These are phyloP conservation scores for Straminergon stramineum DNA, from an alignment of 225 moss, liverwort and hornwort genomes.

Conservation along the genomic window DNA sequence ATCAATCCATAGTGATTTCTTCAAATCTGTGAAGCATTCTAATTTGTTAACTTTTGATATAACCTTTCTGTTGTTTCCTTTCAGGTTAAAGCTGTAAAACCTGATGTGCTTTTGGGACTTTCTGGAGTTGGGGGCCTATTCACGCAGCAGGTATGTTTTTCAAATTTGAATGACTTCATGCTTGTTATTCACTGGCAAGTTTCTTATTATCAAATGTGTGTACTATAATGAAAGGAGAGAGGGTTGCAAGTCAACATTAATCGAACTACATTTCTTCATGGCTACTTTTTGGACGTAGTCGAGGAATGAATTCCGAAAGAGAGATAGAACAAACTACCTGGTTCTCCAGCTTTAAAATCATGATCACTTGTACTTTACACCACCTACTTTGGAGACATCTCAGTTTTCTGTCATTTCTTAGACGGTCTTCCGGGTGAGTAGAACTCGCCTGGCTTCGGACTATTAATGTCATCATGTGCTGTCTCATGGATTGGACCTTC, in stretches of 20 bases:
- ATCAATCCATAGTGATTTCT: not conserved
- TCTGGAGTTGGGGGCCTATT: constrained; percentile 91
- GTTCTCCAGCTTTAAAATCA: not conserved
- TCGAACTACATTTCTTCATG: not conserved
- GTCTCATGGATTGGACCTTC: not conserved
- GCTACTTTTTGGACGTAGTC: not conserved
- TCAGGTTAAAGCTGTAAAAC: constrained; percentile 70
- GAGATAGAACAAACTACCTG: not conserved
- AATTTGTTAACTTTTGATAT: not conserved
- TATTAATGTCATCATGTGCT: not conserved
- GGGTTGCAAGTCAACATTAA: not conserved
- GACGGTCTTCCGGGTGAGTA: not conserved
- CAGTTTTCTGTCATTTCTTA: not conserved
- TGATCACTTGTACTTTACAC: not conserved
- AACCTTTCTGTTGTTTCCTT: not conserved
- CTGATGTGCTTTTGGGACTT: constrained; percentile 88
- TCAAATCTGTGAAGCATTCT: not conserved
- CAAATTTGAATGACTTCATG: not conserved
- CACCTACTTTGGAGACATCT: not conserved
- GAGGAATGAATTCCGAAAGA: not conserved
- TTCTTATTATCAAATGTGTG: not conserved
- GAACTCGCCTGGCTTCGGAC: not conserved
- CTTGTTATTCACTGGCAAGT: not conserved
- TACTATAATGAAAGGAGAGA: not conserved
- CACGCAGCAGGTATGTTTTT: constrained; percentile 49